phyloP scores from a whole-genome alignment of 1,284 basidiomycete species.

The Irpex sp. region DNA sequence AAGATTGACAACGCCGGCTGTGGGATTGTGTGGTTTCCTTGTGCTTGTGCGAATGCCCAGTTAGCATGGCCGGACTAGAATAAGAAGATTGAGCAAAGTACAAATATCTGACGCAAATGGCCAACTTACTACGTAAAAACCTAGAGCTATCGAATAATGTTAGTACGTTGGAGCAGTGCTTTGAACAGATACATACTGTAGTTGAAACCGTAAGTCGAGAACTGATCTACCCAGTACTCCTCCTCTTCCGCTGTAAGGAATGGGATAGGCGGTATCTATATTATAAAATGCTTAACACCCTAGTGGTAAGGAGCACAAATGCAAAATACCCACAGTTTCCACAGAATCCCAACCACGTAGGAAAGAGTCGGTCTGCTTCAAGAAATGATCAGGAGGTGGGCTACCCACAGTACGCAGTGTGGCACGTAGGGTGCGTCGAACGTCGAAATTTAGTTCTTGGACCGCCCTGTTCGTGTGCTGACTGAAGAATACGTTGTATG shows the following conservation, averaged over 20 bases:
- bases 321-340: slow-evolving; percentile 31
- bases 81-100: neutral
- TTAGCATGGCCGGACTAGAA: slow-evolving; percentile 47
- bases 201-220: slow-evolving; percentile 50
- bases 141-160: slow-evolving; percentile 8
- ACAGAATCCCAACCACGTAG: slow-evolving; percentile 47
- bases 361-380: slow-evolving; percentile 45
- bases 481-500: slow-evolving; percentile 63
- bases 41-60: slow-evolving; percentile 47
- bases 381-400: slow-evolving; percentile 51
- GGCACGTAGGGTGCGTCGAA: slow-evolving; percentile 51
- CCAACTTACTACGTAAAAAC: slow-evolving; percentile 31
- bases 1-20: slow-evolving; percentile 57
- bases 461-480: slow-evolving; percentile 42
- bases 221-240: slow-evolving; percentile 63
- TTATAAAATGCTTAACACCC: neutral
- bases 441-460: slow-evolving; percentile 50
- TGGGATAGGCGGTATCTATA: slow-evolving; percentile 54
- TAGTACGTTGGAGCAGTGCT: neutral
- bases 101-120: neutral
- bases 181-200: slow-evolving; percentile 42
- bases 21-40: slow-evolving; percentile 56
- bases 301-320: neutral
- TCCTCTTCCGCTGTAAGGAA: slow-evolving; percentile 59
- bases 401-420: slow-evolving; percentile 47